Percentiles rank a stretch among this genome's conserved stretches.
Evolutionary conservation across 2,329 filamentous ascomycete species (phyloP).

Genomic region (Verticillium nubilum): DNA sequence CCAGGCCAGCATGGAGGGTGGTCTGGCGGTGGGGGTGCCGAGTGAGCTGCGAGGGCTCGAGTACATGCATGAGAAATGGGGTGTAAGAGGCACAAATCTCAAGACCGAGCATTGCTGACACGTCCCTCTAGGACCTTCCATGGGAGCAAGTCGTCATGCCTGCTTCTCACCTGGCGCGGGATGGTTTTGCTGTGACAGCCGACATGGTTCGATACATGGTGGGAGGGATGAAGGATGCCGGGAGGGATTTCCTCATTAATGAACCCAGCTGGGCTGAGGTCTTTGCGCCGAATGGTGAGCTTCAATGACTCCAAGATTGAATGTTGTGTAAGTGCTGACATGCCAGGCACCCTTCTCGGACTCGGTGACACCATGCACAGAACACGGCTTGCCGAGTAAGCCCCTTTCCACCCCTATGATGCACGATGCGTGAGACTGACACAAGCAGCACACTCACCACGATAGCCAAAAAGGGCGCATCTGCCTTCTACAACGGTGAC

Average conservation of each 20-base stretch:
- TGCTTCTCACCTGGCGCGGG: conserved; percentile 65
- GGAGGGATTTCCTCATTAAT: conserved; percentile 61
- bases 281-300: conserved; percentile 71
- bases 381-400: conserved; percentile 64
- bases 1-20: conserved; percentile 62
- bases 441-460: conserved; percentile 57
- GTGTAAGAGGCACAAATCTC: conserved; percentile 31
- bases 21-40: conserved; percentile 66
- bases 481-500: conserved; percentile 68
- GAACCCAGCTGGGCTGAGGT: conserved; percentile 80
- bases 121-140: conserved; percentile 41
- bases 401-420: not conserved
- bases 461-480: conserved; percentile 67
- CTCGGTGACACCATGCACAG: conserved; percentile 76
- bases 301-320: not conserved
- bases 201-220: conserved; percentile 74
- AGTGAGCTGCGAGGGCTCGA: conserved; percentile 75
- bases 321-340: not conserved
- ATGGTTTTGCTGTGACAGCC: conserved; percentile 67
- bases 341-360: conserved; percentile 53
- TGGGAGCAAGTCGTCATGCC: conserved; percentile 71
- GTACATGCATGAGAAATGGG: conserved; percentile 69
- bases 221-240: conserved; percentile 27
- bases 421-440: not conserved
- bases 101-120: not conserved